Evolutionary conservation across 257 asterid species (phyloP).

Genomic region (Sherardia arvensis): DNA sequence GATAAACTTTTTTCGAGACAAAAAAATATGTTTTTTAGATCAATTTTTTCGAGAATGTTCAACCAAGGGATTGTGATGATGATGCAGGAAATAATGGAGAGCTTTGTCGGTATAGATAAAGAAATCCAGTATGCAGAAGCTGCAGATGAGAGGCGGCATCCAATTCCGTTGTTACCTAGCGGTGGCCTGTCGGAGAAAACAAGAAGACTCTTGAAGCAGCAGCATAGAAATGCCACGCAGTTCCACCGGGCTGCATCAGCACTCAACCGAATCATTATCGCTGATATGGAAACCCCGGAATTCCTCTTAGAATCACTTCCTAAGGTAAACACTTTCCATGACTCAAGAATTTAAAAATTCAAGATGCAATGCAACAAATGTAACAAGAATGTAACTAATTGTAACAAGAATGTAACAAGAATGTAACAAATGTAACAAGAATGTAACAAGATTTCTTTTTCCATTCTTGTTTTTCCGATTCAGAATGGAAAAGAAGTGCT

Average conservation of each 20-base stretch:
- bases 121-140: conserved; percentile 93
- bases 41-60: background rate
- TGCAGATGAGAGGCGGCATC: conserved; percentile 94
- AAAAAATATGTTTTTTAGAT: too few species aligned
- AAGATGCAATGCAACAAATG: too few species aligned
- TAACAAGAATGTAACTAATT: too few species aligned
- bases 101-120: conserved; percentile 41
- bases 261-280: conserved; percentile 53
- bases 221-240: conserved; percentile 69
- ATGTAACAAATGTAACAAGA: too few species aligned
- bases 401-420: too few species aligned
- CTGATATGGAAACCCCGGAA: conserved; percentile 86
- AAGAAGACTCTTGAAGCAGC: conserved; percentile 50
- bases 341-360: too few species aligned
- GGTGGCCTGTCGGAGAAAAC: conserved; percentile 60
- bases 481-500: conserved; percentile 82
- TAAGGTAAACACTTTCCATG: conserved; percentile 41
- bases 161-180: conserved; percentile 56
- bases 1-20: background rate
- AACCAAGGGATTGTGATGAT: background rate
- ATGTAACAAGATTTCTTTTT: too few species aligned
- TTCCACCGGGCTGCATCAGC: conserved; percentile 94
- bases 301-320: conserved; percentile 75
- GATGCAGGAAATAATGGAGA: conserved; percentile 63
- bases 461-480: background rate